These are phyloP conservation scores for Claviceps digitariae DNA, from an alignment of 2,329 filamentous ascomycete genomes.

Conservation along the genomic window DNA sequence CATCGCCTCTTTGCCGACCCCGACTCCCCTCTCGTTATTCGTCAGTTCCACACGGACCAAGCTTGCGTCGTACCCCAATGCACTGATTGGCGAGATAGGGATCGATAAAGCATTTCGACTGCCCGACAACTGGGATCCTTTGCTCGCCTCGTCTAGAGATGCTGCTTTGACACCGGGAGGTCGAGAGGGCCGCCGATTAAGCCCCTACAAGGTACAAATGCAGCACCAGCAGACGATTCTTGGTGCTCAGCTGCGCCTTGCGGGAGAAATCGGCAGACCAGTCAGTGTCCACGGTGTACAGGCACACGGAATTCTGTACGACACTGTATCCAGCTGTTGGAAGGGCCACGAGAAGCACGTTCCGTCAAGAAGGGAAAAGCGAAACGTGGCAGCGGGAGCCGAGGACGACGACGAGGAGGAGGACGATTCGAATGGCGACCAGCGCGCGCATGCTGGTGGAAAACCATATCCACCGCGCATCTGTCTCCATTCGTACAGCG, in stretches of 20 bases:
- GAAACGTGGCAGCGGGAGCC: conserved; percentile 31
- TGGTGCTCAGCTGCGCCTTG: conserved; percentile 54
- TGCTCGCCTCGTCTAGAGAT: conserved; percentile 14
- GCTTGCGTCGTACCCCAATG: conserved; percentile 43
- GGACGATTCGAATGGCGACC: conserved; percentile 20
- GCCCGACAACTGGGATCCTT: conserved; percentile 42
- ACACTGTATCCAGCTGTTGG: conserved; percentile 53
- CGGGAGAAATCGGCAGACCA: conserved; percentile 50
- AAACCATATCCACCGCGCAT: conserved; percentile 73
- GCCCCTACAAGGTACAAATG: conserved; percentile 53
- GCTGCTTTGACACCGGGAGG: conserved; percentile 49
- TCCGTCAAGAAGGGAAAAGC: conserved; percentile 44
- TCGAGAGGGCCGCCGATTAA: conserved; percentile 54
- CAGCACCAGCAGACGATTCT: conserved; percentile 56
- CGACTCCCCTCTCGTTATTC: conserved; percentile 44
- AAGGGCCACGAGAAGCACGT: conserved; percentile 53
- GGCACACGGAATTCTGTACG: conserved; percentile 57
- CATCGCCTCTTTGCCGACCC: conserved; percentile 40
- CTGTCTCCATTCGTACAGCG: conserved; percentile 90
- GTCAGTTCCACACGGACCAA: conserved; percentile 40
- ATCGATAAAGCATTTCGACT: conserved; percentile 67
- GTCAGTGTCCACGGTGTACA: conserved; percentile 65
- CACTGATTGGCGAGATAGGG: conserved; percentile 65
- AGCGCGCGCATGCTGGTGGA: conserved; percentile 14
- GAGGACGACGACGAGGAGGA: conserved; percentile 21